Conservation (phyloP, 169 alveolate genomes). For the Ophryocystis elektroscirrha region DNA sequence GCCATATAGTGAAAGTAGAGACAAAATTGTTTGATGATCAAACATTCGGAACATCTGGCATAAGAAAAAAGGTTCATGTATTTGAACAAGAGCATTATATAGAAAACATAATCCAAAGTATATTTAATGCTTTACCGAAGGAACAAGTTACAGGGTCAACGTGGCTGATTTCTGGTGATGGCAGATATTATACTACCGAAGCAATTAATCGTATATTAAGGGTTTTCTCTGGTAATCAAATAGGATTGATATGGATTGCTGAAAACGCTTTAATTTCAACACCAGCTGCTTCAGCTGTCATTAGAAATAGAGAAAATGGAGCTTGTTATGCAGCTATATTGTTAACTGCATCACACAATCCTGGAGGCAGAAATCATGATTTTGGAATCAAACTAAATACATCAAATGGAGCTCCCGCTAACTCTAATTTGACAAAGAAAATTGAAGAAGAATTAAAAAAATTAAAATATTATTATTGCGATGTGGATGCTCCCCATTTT, state of each 20-base stretch:
- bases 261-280: conserved; percentile 66
- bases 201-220: conserved; percentile 18
- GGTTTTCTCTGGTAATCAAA: conserved; percentile 26
- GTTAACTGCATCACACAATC: conserved; percentile 79
- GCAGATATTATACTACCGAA: conserved; percentile 16
- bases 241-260: conserved; percentile 23
- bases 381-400: conserved; percentile 75
- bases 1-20: conserved; percentile 4
- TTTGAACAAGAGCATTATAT: conserved; percentile 20
- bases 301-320: conserved; percentile 51
- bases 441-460: conserved; percentile 37
- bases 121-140: conserved; percentile 2
- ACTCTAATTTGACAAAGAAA: conserved; percentile 45
- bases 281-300: conserved; percentile 68
- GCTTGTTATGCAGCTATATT: conserved; percentile 64
- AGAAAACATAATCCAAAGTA: conserved; percentile 22
- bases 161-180: conserved; percentile 23
- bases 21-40: conserved; percentile 20
- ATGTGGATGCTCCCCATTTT: too few species aligned
- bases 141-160: conserved; percentile 7
- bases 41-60: conserved; percentile 29
- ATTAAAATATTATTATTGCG: too few species aligned
- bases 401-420: conserved; percentile 72
- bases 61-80: conserved; percentile 18
- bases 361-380: conserved; percentile 77